Base-by-base conservation (phyloP, 2,329 filamentous ascomycete genomes). In the Aspergillus quadricinctus region DNA sequence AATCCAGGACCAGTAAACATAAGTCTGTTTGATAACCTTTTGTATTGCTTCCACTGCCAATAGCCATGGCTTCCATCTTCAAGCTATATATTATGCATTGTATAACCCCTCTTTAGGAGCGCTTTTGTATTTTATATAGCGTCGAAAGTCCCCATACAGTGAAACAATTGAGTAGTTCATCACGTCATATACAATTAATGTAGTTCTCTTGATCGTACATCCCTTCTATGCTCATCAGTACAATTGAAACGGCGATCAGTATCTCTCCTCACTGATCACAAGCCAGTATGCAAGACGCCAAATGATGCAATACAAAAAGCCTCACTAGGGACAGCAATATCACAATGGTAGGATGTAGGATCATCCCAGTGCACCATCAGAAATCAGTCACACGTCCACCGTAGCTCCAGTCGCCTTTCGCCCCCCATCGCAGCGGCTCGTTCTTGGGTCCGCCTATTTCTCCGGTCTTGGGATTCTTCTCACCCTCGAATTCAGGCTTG, bases 371-470 rank as follows among this genome's bases (percentile, higher is more conserved):
- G 19, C 14, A 31, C 27, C 14, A 53, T 78, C 68, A 85, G 59
- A 99, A 99, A 75, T 99, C 94, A 25, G 93, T 97, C 54, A 95
- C 92, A 61, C 93, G 81, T 49, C 94, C 94, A 74, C 97, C 97
- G 74, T 90, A 99, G 72, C 91, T 97, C 88, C 92, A 99, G 71
- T 89, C 87, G 1, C 90, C 87, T 0, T 67, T 71, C 19, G 81
- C 79, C 0, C 92, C 92, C 93, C 93, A 97, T 66, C 92, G 79
- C 70, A 97, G 70, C 52, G 94, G 94, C 76, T 99, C 93, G 70
- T 96, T 97, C 85, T 97, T 99, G 5, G 94, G 94, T 1, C 94
- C 94, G 5, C 94, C 94, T 10, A 97, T 85, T 80, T 99, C 94
- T 25, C 94, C 94, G 1, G 94, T 99, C 80, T 88, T 88, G 2